phyloP scores from a whole-genome alignment of 2,329 filamentous ascomycete species.

The Alternaria metachromatica region DNA sequence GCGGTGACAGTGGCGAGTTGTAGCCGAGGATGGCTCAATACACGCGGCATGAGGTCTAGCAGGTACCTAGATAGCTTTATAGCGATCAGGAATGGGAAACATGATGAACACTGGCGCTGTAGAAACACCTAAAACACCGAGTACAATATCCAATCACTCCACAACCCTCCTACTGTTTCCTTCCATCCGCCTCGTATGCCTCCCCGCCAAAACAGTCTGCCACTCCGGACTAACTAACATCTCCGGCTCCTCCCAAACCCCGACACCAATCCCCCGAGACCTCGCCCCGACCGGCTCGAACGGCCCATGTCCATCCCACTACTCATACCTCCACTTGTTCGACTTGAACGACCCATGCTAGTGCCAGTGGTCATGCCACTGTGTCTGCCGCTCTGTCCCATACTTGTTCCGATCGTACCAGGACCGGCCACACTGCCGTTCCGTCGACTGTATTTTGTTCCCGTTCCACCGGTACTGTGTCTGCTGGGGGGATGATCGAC shows the following conservation, averaged over 20 bases:
- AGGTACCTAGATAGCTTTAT: not conserved
- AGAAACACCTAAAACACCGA: not conserved
- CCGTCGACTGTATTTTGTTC: not conserved
- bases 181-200: not conserved
- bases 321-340: not conserved
- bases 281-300: not conserved
- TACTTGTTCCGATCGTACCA: not conserved
- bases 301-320: not conserved
- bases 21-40: not conserved
- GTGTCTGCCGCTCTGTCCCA: not conserved
- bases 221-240: conserved; percentile 1
- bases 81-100: not conserved
- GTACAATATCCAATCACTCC: not conserved
- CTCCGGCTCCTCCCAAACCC: conserved; percentile 7
- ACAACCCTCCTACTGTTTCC: not conserved
- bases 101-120: not conserved
- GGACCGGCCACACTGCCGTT: not conserved
- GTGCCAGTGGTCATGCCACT: not conserved
- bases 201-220: not conserved
- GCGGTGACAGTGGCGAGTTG: too few species aligned
- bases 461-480: not conserved
- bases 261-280: not conserved
- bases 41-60: not conserved
- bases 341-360: not conserved
- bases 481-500: not conserved